These are phyloP conservation scores for Arthroderma uncinatum DNA, from an alignment of 2,329 filamentous ascomycete genomes.

Conservation along the genomic window DNA sequence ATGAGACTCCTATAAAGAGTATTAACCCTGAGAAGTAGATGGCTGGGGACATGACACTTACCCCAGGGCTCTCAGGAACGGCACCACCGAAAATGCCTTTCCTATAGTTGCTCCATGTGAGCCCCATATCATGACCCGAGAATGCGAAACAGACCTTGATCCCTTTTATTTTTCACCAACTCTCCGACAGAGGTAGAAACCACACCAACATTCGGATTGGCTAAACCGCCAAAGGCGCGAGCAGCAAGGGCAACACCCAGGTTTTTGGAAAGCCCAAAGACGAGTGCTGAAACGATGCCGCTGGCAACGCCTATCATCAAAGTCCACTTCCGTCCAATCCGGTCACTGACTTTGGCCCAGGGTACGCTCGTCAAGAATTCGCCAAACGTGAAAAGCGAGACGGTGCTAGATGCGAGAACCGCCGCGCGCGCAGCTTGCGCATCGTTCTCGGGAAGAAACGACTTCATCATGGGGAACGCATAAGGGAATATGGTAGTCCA, in stretches of 20 bases:
- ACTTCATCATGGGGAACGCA: slow-evolving; percentile 10
- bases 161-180: slow-evolving; percentile 1
- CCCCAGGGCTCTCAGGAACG: slow-evolving; percentile 10
- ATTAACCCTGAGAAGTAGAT: background rate
- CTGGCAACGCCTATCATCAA: slow-evolving; percentile 9
- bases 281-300: slow-evolving; percentile 6
- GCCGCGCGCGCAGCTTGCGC: slow-evolving; percentile 2
- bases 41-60: background rate
- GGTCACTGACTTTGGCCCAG: slow-evolving; percentile 11
- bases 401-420: slow-evolving; percentile 5
- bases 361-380: slow-evolving; percentile 9
- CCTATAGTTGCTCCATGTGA: background rate
- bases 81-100: slow-evolving; percentile 11
- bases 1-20: slow-evolving; percentile 5
- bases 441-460: background rate
- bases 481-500: slow-evolving; percentile 13
- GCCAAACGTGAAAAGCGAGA: slow-evolving; percentile 11
- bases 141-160: slow-evolving; percentile 3
- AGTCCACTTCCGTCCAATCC: slow-evolving; percentile 9
- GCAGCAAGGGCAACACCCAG: slow-evolving; percentile 1
- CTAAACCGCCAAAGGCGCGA: slow-evolving; percentile 8
- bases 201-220: slow-evolving; percentile 11
- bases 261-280: slow-evolving; percentile 7
- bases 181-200: slow-evolving; percentile 10
- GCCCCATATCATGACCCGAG: background rate